Evolutionary conservation across 2,329 filamentous ascomycete genomes (phyloP).

Genomic region (Exophiala lecanii-corni): DNA sequence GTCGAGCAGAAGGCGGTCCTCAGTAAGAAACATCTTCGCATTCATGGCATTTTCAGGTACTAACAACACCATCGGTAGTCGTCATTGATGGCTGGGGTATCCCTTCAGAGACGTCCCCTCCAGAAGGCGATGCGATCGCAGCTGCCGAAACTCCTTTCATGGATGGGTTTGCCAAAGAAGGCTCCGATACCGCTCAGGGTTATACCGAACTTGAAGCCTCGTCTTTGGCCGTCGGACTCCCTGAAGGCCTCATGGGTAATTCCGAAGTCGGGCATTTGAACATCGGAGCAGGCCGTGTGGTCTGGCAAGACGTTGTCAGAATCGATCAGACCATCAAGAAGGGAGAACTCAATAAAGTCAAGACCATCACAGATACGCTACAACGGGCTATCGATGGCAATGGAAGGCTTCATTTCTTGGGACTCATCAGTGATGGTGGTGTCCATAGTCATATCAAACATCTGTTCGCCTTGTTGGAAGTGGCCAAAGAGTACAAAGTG

Average conservation of each 20-base stretch:
- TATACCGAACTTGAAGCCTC: conserved; percentile 94
- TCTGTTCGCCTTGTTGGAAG: conserved; percentile 77
- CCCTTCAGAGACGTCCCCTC: conserved; percentile 71
- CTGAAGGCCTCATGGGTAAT: conserved; percentile 97
- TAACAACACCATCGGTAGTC: conserved; percentile 53
- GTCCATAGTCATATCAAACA: conserved; percentile 96
- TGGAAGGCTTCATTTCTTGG: conserved; percentile 85
- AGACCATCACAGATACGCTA: conserved; percentile 74
- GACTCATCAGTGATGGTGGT: conserved; percentile 90
- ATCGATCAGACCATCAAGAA: conserved; percentile 93
- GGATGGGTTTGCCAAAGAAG: conserved; percentile 69
- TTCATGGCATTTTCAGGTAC: no score
- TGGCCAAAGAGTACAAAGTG: conserved; percentile 82
- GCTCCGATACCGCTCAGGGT: conserved; percentile 70
- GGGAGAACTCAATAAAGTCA: conserved; percentile 68
- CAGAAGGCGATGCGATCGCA: conserved; percentile 90
- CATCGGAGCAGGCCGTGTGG: conserved; percentile 93
- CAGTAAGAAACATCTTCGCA: conserved; percentile 56
- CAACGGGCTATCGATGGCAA: conserved; percentile 78
- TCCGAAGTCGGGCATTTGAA: conserved; percentile 98
- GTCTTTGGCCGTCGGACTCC: conserved; percentile 89
- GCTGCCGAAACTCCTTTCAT: conserved; percentile 90
- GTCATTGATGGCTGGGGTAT: conserved; percentile 99
- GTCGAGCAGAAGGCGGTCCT: conserved; percentile 67
- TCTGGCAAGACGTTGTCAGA: conserved; percentile 97